These are phyloP conservation scores for Botryosphaeria dothidea DNA, from an alignment of 2,329 filamentous ascomycete species.

Conservation along the genomic window DNA sequence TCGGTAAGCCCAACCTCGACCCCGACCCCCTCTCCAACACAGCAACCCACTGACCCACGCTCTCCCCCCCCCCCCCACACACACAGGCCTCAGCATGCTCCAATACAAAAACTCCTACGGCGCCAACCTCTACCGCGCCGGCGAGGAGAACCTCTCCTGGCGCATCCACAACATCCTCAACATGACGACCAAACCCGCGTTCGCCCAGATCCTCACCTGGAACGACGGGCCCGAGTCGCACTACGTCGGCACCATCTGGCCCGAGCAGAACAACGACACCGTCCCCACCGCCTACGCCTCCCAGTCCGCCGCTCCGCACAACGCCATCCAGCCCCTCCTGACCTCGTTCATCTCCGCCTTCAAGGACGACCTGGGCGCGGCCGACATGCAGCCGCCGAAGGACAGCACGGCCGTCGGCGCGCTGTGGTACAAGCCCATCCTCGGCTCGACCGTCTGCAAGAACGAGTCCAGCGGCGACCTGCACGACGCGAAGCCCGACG, in stretches of 20 bases:
- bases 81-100: constrained; percentile 21
- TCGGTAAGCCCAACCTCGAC: constrained; percentile 19
- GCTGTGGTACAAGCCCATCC: constrained; percentile 5
- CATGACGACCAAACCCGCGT: constrained; percentile 29
- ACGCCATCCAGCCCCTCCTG: constrained; percentile 38
- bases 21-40: background rate
- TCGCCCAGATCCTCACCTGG: constrained; percentile 39
- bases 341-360: constrained; percentile 38
- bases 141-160: constrained; percentile 37
- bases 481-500: background rate
- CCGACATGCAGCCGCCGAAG: background rate
- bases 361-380: constrained; percentile 25
- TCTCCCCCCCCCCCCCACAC: too few relatives aligned
- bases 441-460: background rate
- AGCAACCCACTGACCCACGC: too few relatives aligned
- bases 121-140: constrained; percentile 34
- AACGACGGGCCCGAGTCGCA: constrained; percentile 41
- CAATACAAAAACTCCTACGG: constrained; percentile 37
- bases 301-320: constrained; percentile 29
- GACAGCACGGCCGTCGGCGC: background rate
- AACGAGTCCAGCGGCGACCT: background rate
- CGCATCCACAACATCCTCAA: constrained; percentile 40
- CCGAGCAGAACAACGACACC: constrained; percentile 30
- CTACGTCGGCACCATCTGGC: constrained; percentile 39
- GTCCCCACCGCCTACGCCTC: constrained; percentile 27